Base-by-base conservation (phyloP, 179 eudicot species). In the Beta macrorhiza region DNA sequence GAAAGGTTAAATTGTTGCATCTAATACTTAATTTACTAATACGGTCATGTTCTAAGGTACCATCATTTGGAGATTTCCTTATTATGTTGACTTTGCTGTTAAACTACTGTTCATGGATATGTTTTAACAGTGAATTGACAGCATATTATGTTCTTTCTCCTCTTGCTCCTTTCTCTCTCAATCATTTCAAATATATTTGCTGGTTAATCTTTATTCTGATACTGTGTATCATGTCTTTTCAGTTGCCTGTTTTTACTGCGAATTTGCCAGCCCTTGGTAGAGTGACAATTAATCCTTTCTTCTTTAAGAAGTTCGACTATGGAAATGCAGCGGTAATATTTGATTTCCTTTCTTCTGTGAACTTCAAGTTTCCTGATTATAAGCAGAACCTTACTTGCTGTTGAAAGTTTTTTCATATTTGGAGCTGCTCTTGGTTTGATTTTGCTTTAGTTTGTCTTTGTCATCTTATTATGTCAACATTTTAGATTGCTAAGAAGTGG, bases 301-400 rank as follows among this genome's bases (percentile, higher is more conserved):
- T 96, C 88, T 96, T 96, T 88, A 92, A 87, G 89, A 96, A 91
- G 80, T 96, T 96, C 76, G 89, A 94, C 84, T 94, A 96, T 86
- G 86, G 89, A 84, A 89, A 85, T 79, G 93, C 99, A 65, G 61
- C 74, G 96, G 99, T 96, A 90, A 37, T 74, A 67, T 17, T 79
- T 65, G 22, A 15, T 61, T 78, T 47, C 79, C 75, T 78, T 80
- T 80, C 20, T 22, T 63, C 44, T 12, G 44, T 44, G 17, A 13
- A 17, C 11, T 17, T 57, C 73, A 82, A 61, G 32, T 58, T 79
- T 63, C 49, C 58, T 72, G 73, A 68, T 47, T n/a, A 25, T 20
- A 2, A 13, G 3, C 20, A 77, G 11, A 52, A 51, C 59, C 59
- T 51, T 53, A 78, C 37, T 49, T 42, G 25, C 17, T 74, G 69